A percentile compares a stretch with the other conserved stretches of the same genome.
phyloP scores from a whole-genome alignment of 352 stramenopile genomes.

The Pythium plurisporium region DNA sequence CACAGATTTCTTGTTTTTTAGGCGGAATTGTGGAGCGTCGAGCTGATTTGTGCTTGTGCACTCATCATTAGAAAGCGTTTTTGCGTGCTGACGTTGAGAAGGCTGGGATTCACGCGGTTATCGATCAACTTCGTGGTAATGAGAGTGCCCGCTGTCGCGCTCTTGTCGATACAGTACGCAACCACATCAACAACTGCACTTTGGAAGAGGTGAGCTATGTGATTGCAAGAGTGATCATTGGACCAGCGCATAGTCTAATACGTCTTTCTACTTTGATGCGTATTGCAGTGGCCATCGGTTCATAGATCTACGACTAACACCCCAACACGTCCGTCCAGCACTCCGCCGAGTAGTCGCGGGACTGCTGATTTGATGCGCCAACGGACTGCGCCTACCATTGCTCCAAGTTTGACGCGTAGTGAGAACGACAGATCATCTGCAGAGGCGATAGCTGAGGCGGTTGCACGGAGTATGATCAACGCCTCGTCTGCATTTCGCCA shows the following conservation, averaged over 20 bases:
- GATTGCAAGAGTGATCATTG: no score
- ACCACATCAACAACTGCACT: constrained; percentile 15
- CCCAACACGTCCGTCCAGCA: neutral
- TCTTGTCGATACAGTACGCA: constrained; percentile 3
- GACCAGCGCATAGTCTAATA: no score
- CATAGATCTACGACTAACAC: neutral
- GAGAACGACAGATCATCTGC: neutral
- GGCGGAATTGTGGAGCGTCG: no score
- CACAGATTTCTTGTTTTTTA: no score
- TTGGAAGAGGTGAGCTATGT: constrained; percentile 6
- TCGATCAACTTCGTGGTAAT: neutral
- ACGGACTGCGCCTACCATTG: no score
- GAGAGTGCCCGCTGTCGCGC: neutral
- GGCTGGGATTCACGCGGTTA: neutral
- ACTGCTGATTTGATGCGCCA: neutral
- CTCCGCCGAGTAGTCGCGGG: neutral
- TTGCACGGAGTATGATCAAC: constrained; percentile 9
- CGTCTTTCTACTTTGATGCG: no score
- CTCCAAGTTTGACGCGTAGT: no score
- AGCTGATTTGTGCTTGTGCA: neutral
- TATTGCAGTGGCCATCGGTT: constrained; percentile 1
- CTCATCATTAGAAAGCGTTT: constrained; percentile 14
- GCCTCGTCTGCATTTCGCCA: neutral
- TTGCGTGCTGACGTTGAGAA: constrained; percentile 9
- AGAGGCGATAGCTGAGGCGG: constrained; percentile 9